Evolutionary conservation across 2,329 filamentous ascomycete species (phyloP).

Genomic region (Calonectria pteridis): DNA sequence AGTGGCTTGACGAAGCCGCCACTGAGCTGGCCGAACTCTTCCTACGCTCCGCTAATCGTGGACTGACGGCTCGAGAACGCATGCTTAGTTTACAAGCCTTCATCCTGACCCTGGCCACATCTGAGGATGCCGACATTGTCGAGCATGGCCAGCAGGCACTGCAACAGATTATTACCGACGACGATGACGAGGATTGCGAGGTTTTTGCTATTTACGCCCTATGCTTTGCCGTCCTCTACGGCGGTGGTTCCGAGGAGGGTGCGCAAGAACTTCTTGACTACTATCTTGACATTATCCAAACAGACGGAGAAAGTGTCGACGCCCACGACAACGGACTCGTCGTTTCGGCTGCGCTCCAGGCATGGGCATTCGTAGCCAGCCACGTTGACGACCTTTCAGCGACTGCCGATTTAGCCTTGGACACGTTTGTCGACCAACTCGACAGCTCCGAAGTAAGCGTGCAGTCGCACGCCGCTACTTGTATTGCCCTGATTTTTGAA

Average conservation of each 20-base stretch:
- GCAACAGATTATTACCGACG: constrained; percentile 55
- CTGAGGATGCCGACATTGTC: constrained; percentile 67
- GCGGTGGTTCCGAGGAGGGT: constrained; percentile 77
- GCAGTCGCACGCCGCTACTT: constrained; percentile 81
- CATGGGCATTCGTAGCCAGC: constrained; percentile 85
- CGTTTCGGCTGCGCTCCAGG: constrained; percentile 80
- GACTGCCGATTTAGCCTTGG: constrained; percentile 78
- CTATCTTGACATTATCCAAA: constrained; percentile 81
- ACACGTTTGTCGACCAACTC: constrained; percentile 88
- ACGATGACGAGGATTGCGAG: constrained; percentile 73
- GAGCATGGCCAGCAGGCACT: constrained; percentile 46
- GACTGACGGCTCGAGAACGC: constrained; percentile 76
- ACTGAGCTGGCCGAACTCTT: constrained; percentile 73
- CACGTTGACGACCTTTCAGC: constrained; percentile 80
- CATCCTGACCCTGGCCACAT: constrained; percentile 74
- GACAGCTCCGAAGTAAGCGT: constrained; percentile 79
- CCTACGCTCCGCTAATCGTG: constrained; percentile 76
- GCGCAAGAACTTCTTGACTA: constrained; percentile 80
- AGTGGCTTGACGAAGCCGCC: constrained; percentile 68
- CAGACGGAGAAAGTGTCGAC: constrained; percentile 79
- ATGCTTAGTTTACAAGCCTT: constrained; percentile 79
- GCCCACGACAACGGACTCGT: constrained; percentile 78
- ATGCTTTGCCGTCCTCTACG: constrained; percentile 79
- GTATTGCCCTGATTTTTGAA: constrained; percentile 87
- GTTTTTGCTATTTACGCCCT: constrained; percentile 83